Evolutionary conservation across 2,329 filamentous ascomycete species (phyloP), one percentile per base, ranked within the genome.

Genomic region (Neopestalotiopsis clavispora): DNA sequence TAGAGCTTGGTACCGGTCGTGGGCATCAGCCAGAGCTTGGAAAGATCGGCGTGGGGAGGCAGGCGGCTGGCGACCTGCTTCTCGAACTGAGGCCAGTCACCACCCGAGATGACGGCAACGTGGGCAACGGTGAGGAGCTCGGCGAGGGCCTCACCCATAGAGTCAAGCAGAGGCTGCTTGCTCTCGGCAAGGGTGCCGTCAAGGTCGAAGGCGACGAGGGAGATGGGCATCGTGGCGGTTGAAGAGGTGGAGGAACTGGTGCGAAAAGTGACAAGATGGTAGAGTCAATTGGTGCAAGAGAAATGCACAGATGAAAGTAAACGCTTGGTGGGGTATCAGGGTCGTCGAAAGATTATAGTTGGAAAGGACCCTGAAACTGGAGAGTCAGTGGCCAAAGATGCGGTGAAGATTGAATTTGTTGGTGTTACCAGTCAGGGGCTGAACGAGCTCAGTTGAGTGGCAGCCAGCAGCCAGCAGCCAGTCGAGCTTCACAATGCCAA

Each of bases 1-100:
- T 81, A 84, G 9, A 83, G 78, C 71, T 81, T 81, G 34, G 80
- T 82, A 30, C 80, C 80, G 5, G 78, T 81, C 12, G 80, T 82
- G 3, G 81, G 81, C 79, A 83, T 79, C n/a, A 82, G 75, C 80
- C 80, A 83, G 34, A 82, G 76, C 62, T 76, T 79, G 9, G 77
- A 75, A n/a, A 78, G 73, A 67, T 83, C 73, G 10, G 80, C 78
- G 65, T 70, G 73, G 14, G 75, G 49, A 3, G 80, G 78, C 1
- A 82, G 77, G 42, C 79, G 78, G 72, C 75, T 79, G 13, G 76
- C 80, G 45, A 82, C 75, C 70, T 82, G 80, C 73, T 80, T 81
- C 66, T 81, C 69, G 74, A 83, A 81, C 70, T 82, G 80, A 6
- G 78, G 77, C 80, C 80, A 82, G 74, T 82, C 80, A 38, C 80